Evolutionary conservation across 2,329 filamentous ascomycete genomes (phyloP), one percentile per base, ranked within the genome.

Genomic region (Venturia oleaginea): DNA sequence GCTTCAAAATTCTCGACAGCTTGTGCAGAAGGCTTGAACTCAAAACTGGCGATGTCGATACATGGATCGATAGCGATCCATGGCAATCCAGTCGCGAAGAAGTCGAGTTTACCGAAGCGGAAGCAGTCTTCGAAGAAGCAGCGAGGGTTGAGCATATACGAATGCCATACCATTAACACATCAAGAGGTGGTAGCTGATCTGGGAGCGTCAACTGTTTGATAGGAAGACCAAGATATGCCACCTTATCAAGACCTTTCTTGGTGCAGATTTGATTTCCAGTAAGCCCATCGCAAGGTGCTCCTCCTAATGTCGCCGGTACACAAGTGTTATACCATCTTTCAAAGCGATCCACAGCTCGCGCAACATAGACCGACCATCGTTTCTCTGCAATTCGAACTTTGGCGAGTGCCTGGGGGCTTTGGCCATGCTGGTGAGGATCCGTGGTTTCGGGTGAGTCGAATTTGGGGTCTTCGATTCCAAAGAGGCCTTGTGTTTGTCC

Each of bases 141-240:
- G 48, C 87, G 80, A 0, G 90, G 90, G 68, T 92, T 92, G 3
- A 93, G 82, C 84, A 90, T 87, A 70, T 90, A 89, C 0, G 88
- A 78, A 73, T 93, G 90, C 86, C 87, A 90, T 0, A 92, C 86
- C 87, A 92, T 89, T 24, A 92, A 74, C 0, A 92, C 84, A 74
- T 92, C 86, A 60, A 88, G 73, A 1, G 86, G 86, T 2, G 85
- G 85, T 48, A 88, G 70, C 64, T 76, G 76, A 10, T 76, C 71
- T 19, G 71, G 70, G 3, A 69, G 74, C 78, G n/a, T 51, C 80
- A 82, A 22, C 4, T 66, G 19, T 46, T 75, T 67, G 30, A 63
- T 69, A 65, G 67, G 66, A 67, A 65, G 30, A 66, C 68, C 61
- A 37, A 8, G 48, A 55, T 67, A 66, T 30, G 69, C 65, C 65